Percentiles rank a stretch among this genome's conserved stretches.
phyloP scores from a whole-genome alignment of 2,329 filamentous ascomycete species.

The Ceratocystis variospora region DNA sequence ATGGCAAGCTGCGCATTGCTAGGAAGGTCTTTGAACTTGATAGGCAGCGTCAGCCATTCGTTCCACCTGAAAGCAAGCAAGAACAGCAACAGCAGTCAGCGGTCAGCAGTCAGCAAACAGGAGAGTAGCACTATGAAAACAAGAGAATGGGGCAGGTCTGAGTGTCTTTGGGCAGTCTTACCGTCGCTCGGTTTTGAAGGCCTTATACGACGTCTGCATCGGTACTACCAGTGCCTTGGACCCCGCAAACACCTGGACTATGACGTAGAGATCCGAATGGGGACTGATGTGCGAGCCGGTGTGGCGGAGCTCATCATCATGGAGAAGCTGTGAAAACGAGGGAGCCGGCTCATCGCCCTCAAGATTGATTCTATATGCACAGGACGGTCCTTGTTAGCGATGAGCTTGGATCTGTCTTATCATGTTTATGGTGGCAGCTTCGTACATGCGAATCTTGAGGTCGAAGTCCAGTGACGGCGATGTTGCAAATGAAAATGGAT shows the following conservation, averaged over 20 bases:
- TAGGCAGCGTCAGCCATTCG: slow-evolving; percentile 84
- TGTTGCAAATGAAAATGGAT: slow-evolving; percentile 88
- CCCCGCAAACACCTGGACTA: slow-evolving; percentile 85
- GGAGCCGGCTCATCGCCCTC: slow-evolving; percentile 33
- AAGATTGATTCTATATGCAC: slow-evolving; percentile 32
- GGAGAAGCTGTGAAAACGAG: slow-evolving; percentile 55
- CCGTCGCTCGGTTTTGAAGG: slow-evolving; percentile 64
- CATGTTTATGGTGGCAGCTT: neutral
- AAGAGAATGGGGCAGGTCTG: neutral
- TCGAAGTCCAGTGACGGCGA: slow-evolving; percentile 71
- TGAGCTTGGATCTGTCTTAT: neutral
- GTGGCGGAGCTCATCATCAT: slow-evolving; percentile 67
- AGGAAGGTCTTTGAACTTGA: slow-evolving; percentile 71
- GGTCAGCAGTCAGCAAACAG: neutral
- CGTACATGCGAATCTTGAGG: slow-evolving; percentile 51
- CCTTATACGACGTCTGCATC: slow-evolving; percentile 81
- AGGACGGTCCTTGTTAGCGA: neutral
- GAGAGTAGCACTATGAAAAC: neutral
- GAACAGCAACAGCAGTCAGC: slow-evolving; percentile 10
- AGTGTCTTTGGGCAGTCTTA: slow-evolving; percentile 23
- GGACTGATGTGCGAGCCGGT: slow-evolving; percentile 71
- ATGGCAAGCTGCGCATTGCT: slow-evolving; percentile 74
- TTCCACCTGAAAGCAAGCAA: slow-evolving; percentile 53
- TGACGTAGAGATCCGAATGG: slow-evolving; percentile 82
- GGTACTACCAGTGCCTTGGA: slow-evolving; percentile 89